Evolutionary conservation across 2,329 filamentous ascomycete genomes (phyloP), one percentile per base, ranked within the genome.

Genomic region (Curvularia sp.): DNA sequence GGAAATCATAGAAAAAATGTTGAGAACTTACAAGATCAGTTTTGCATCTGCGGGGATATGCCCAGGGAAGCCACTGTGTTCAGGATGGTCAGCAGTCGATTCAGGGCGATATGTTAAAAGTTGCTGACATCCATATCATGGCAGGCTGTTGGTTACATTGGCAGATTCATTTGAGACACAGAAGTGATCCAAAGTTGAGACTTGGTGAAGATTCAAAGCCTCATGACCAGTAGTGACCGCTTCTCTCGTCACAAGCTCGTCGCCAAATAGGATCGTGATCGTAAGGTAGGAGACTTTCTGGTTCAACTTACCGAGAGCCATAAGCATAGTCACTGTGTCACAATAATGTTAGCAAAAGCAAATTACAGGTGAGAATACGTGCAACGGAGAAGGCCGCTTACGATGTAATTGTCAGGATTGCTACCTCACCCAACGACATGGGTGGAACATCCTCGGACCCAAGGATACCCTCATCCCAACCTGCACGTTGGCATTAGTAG

Each of bases 401-500:
- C 89, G 85, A 84, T 63, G 88, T 85, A 75, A 98, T 97, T 67
- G 88, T 89, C 65, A 99, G 84, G 51, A 87, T 91, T 53, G 92
- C 89, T 83, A 91, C 94, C 85, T 98, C 94, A 76, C 94, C 93
- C 58, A 96, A 83, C 75, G 89, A 89, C 94, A 99, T 97, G 75
- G 87, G 83, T 39, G 58, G 53, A 49, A 49, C 60, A n/a, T 49
- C 59, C 43, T 67, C 69, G 26, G 69, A 72, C 55, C 68, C 76
- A 50, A 82, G 67, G 53, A 98, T 93, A 66, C 90, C 93, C 80
- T 97, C 80, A 65, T 84, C 82, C 82, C 81, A 83, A 60, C 81
- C 80, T 82, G 62, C 54, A 54, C 53, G 65, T 59, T 44, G 49
- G 53, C 24, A 59, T 73, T 55, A 73, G 68, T 65, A 42, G 46